Evolutionary conservation across 495 filamentous ascomycete genomes (phyloP), one percentile per base, ranked within the genome.

Genomic region (Podospora australis): DNA sequence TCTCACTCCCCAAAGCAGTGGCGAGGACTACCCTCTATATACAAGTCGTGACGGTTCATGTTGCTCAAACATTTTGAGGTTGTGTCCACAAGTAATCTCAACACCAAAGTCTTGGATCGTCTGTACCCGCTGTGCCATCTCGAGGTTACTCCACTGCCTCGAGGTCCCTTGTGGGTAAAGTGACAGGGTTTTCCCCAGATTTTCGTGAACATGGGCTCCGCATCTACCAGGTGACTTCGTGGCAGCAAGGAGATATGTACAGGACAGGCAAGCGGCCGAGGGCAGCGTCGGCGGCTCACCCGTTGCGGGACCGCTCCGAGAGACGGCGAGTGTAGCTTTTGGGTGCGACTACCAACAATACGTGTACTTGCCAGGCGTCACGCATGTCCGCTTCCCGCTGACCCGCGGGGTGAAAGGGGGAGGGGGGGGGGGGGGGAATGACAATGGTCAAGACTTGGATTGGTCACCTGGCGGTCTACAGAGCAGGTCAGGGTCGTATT

Each of bases 161-260:
- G 40, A 36, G 32, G n/a, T 36, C 32, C 32, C 32, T 16, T 36
- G 32, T 36, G 19, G 11, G 16, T 34, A 34, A n/a, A 17, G n/a
- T 1, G 32, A 19, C 32, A 36, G 14, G 32, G 32, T 36, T 17
- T 36, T 17, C 32, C 30, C 42, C 26, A 23, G 28, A 21, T n/a
- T 28, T 16, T 38, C 1, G 20, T 13, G 23, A 22, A 20, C 26
- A 13, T 8, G 16, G 23, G 11, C 19, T 41, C 35, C 25, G 30
- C 25, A 7, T 25, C 21, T 32, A 10, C 29, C 57, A 55, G 60
- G 14, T 61, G 60, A 59, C 53, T 54, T 41, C 29, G 19, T 43
- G 43, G n/a, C 52, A 40, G 7, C 24, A 46, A 48, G 60, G 57
- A 49, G 53, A 48, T 48, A 26, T 58, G 46, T 52, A 57, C 53